Percentiles rank a stretch among this genome's conserved stretches.
phyloP scores from a whole-genome alignment of 345 rosid genomes.

The Eucalyptus tenuipes region DNA sequence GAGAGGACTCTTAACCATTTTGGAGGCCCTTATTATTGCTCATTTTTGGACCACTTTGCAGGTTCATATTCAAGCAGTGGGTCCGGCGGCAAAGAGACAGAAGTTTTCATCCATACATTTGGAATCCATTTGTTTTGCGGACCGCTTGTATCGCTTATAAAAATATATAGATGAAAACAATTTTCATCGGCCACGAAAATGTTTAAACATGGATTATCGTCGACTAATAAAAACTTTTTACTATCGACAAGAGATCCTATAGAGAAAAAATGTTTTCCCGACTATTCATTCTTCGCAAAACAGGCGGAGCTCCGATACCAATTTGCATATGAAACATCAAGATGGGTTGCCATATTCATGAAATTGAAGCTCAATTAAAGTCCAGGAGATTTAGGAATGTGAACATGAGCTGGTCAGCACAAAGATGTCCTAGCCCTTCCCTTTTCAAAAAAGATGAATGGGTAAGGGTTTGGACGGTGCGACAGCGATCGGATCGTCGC shows the following conservation, averaged over 20 bases:
- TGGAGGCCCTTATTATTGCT: not conserved
- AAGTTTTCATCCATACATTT: not conserved
- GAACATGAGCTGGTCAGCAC: not conserved
- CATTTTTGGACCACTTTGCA: not conserved
- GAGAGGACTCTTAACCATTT: not conserved
- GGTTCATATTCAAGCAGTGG: not conserved
- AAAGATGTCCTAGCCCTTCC: not conserved
- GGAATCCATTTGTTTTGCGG: not conserved
- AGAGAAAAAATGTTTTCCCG: fast-evolving
- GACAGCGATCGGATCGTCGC: not conserved
- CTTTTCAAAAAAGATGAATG: not conserved
- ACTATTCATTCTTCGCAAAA: not conserved
- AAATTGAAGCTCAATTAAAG: not conserved
- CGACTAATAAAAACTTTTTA: not conserved
- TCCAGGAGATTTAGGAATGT: not conserved
- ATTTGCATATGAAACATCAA: not conserved
- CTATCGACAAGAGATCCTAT: too few relatives aligned
- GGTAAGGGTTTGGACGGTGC: not conserved
- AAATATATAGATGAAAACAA: fast-evolving
- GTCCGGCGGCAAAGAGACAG: not conserved
- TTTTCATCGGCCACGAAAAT: not conserved
- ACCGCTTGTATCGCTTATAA: fast-evolving
- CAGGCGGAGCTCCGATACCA: not conserved
- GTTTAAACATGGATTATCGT: fast-evolving
- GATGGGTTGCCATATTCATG: not conserved